Base-by-base conservation (phyloP, 2,329 filamentous ascomycete species). In the Ciborinia camelliae region DNA sequence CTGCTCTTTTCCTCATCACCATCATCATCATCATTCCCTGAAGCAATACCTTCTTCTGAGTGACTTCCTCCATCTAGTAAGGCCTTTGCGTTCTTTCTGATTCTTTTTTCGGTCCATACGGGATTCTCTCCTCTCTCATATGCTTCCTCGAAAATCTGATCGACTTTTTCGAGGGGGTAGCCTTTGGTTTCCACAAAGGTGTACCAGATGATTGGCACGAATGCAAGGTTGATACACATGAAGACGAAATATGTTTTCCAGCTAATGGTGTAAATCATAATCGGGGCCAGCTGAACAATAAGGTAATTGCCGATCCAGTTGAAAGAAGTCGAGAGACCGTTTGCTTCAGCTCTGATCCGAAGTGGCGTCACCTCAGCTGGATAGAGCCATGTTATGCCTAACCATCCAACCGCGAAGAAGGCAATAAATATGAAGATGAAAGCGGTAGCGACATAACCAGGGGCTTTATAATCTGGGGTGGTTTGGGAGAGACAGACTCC, bases 231-330 rank as follows among this genome's bases (percentile, higher is more conserved):
- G 51, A 57, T 12, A 47, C 61, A 51, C 45, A 60, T 71, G 62
- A 73, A 76, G 4, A 76, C 70, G 45, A 76, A 73, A 61, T 76
- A 76, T 57, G 76, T 76, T 12, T 70, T 68, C 67, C 68, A 69
- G 9, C 68, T 65, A 26, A 65, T 65, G 50, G 41, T 65, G 14
- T 62, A 65, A 47, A 80, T 76, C 3, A 80, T 79, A 43, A 73
- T 74, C 4, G 76, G 75, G 1, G 81, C 83, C 20, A 77, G 75
- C 35, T 82, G 77, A 0, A 86, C 84, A 57, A 89, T 83, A 10
- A 87, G 82, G 66, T 90, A 86, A 73, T 88, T 88, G 74, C 86
- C 87, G 59, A 86, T 82, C 72, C 69, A 75, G 59, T 74, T 75
- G 48, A 73, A 76, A 1, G 73, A 76, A 3, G 78, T 79, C 10